These are phyloP conservation scores for Lophiostoma macrostomum DNA, from an alignment of 495 filamentous ascomycete species.

Conservation along the genomic window DNA sequence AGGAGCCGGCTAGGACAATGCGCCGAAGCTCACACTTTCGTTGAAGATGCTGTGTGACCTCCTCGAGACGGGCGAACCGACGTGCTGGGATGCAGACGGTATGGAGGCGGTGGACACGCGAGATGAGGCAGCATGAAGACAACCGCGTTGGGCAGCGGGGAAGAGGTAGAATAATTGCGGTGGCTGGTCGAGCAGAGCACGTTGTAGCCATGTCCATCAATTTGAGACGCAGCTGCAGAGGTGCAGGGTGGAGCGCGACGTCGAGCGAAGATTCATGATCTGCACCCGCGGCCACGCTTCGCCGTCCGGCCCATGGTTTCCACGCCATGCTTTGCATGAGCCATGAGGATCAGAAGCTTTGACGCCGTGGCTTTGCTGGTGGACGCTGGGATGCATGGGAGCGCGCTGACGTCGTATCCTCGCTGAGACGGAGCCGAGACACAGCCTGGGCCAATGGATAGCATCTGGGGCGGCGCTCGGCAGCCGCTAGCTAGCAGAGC, in stretches of 20 bases:
- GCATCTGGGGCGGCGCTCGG: too few relatives aligned
- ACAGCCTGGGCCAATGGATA: slow-evolving; percentile 18
- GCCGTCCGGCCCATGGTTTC: slow-evolving; percentile 12
- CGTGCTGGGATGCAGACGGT: slow-evolving; percentile 11
- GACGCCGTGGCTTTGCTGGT: slow-evolving; percentile 15
- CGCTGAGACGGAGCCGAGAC: slow-evolving; percentile 32
- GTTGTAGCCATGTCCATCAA: not conserved
- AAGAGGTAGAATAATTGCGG: slow-evolving; percentile 1
- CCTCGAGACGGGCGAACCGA: slow-evolving; percentile 17
- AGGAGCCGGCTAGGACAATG: slow-evolving; percentile 13
- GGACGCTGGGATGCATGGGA: slow-evolving; percentile 17
- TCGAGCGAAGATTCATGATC: slow-evolving; percentile 21
- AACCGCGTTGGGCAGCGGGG: slow-evolving; percentile 7
- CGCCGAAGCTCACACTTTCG: slow-evolving; percentile 16
- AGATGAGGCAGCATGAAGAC: slow-evolving; percentile 11
- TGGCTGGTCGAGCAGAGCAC: slow-evolving; percentile 8
- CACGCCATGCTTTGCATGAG: slow-evolving; percentile 11
- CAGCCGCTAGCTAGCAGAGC: too few relatives aligned
- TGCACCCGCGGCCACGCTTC: slow-evolving; percentile 26
- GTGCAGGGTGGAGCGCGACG: not conserved
- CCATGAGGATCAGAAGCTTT: slow-evolving; percentile 30
- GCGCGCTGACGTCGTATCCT: slow-evolving; percentile 22
- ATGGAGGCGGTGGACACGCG: slow-evolving; percentile 5
- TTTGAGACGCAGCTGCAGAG: slow-evolving; percentile 7
- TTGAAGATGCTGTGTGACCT: slow-evolving; percentile 24